Evolutionary conservation across 1,284 basidiomycete species (phyloP), one percentile per base, ranked within the genome.

Genomic region (Heterobasidion occidentale): DNA sequence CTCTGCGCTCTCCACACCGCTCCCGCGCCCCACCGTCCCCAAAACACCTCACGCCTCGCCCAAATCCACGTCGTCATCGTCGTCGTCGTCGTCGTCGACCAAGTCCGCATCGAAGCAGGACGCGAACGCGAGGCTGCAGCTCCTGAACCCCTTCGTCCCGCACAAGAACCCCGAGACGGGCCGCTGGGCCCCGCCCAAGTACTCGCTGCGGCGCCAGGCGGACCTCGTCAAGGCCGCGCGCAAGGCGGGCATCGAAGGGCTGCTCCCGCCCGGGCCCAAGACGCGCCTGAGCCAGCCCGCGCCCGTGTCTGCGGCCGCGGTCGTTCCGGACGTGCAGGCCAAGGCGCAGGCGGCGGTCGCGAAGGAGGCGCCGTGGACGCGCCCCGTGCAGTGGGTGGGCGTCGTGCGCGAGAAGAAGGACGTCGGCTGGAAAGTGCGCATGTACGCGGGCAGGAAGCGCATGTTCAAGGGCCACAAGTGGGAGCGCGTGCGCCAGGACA

Each of bases 381-480:
- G 69, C 46, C 66, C 71, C 12, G 70, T 87, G 2, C 71, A 76
- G 35, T 88, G 87, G 88, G 72, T 74, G 14, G 84, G 85, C 36
- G 72, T 80, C 61, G 68, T 74, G 52, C 74, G 75, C 63, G 70
- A 73, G 63, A 79, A 76, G 69, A 69, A 68, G 55, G 73, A 76
- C 36, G 66, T 74, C 48, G 81, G 81, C 48, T 74, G 77, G 34
- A 78, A 83, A 36, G 66, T 79, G 51, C 76, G 79, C 53, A 69
- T 91, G 63, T 91, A 91, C 62, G 81, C 84, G 14, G 81, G 76
- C 58, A 86, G 79, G 77, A 85, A 82, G 74, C 74, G 79, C 61
- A 90, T 91, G 88, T 91, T 92, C 80, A 92, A 91, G 75, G 89
- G 89, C 20, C 88, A 91, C 76, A 87, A 81, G 64, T 89, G 85